Percentiles rank a stretch among this genome's conserved stretches.
Conservation (phyloP, 805 yeast genomes). For the Kodamaea lidongshanica region DNA sequence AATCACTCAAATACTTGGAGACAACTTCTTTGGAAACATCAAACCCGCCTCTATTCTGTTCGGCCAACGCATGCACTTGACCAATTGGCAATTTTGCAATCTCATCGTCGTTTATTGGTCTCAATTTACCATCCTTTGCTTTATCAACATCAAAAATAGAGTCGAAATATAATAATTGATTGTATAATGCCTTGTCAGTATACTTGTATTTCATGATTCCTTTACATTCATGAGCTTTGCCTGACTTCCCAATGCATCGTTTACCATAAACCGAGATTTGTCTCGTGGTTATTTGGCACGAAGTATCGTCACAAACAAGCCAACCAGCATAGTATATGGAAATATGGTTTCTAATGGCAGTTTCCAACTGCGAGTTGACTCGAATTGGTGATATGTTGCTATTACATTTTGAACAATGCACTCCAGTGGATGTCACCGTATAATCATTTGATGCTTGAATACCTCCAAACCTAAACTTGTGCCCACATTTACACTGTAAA, state of each 20-base stretch:
- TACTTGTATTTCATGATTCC: conserved; percentile 79
- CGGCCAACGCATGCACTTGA: conserved; percentile 67
- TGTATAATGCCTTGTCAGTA: conserved; percentile 74
- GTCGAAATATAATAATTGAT: conserved; percentile 74
- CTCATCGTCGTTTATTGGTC: conserved; percentile 43
- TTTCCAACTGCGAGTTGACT: conserved; percentile 68
- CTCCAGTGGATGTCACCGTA: conserved; percentile 59
- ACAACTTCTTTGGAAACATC: conserved; percentile 51
- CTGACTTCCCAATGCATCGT: conserved; percentile 66
- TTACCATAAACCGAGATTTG: conserved; percentile 87
- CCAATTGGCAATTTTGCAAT: conserved; percentile 37
- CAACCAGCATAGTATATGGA: conserved; percentile 80
- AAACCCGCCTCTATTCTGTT: conserved; percentile 67
- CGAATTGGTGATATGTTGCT: conserved; percentile 44
- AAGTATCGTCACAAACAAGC: conserved; percentile 76
- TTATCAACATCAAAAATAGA: conserved; percentile 78
- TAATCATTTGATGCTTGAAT: conserved; percentile 58
- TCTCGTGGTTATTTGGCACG: conserved; percentile 75
- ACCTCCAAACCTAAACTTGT: conserved; percentile 66
- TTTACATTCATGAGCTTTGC: conserved; percentile 58
- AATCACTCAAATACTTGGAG: conserved; percentile 65
- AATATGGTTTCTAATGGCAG: conserved; percentile 61
- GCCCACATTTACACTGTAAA: conserved; percentile 59
- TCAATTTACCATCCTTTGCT: conserved; percentile 52
- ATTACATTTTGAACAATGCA: conserved; percentile 62